Percentiles rank a stretch among this genome's conserved stretches.
phyloP scores from a whole-genome alignment of 257 asterid genomes.

The Sherardia arvensis region DNA sequence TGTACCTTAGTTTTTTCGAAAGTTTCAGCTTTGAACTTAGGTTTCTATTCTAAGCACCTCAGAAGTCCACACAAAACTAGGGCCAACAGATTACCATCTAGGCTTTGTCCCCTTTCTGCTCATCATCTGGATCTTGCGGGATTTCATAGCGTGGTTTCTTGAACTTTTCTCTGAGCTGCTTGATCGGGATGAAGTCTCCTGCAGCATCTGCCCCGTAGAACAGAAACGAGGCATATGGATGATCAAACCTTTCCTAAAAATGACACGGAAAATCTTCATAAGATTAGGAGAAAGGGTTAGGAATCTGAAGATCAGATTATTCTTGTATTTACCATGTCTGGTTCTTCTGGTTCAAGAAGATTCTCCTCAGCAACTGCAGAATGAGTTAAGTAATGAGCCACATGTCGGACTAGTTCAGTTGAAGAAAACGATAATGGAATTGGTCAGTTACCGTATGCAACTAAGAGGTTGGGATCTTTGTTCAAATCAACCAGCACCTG shows the following conservation, averaged over 20 bases:
- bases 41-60: background rate
- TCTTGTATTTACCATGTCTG: conserved; percentile 43
- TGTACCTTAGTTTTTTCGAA: background rate
- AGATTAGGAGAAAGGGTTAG: conserved; percentile 6
- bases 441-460: conserved; percentile 67
- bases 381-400: conserved; percentile 4
- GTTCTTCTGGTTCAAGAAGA: conserved; percentile 39
- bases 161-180: conserved; percentile 86
- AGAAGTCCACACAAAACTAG: background rate
- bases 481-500: conserved; percentile 79
- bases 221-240: conserved; percentile 79
- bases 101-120: conserved; percentile 31
- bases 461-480: conserved; percentile 73
- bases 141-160: conserved; percentile 79
- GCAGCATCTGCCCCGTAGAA: conserved; percentile 81
- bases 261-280: conserved; percentile 5
- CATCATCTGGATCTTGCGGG: conserved; percentile 48
- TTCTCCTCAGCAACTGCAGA: conserved; percentile 89
- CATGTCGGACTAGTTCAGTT: background rate
- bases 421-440: background rate
- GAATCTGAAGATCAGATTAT: background rate
- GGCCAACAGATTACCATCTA: conserved; percentile 13
- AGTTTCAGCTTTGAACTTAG: background rate
- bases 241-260: conserved; percentile 69
- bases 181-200: conserved; percentile 89